Evolutionary conservation across 2,329 filamentous ascomycete genomes (phyloP), one percentile per base, ranked within the genome.

Genomic region (Sporothrix dimorphospora): DNA sequence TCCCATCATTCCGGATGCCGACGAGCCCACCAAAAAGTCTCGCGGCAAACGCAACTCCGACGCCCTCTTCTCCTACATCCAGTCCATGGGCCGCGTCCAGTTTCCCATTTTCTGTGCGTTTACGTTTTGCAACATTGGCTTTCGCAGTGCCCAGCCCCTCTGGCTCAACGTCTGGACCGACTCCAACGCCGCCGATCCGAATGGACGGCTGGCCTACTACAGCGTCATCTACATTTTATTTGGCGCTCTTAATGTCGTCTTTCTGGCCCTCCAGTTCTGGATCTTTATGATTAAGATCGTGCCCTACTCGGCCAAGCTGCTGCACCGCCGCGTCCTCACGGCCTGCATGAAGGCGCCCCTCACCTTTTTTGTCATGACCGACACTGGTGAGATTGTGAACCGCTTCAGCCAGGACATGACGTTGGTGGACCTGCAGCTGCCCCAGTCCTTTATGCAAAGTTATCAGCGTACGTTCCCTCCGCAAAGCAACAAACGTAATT

Each of bases 111-210:
- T 68, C 16, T 70, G 66, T 24, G 67, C 72, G 19, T 74, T 71
- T 49, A 34, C 72, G 11, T 47, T 73, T 1, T 21, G 70, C 24
- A 67, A 72, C 21, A 30, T 61, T 40, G 51, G 71, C 9, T 69
- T 72, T 70, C 61, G 73, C 40, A 68, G 70, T 21, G 61, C 71
- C 53, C 75, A 75, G 16, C 76, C 77, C 7, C 76, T 86, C 4
- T 86, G 84, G 85, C 79, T 86, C 5, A 82, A 85, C 72, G 83
- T 83, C 77, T 87, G 82, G 85, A 70, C 71, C 2, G 21, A 24
- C 2, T 80, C 84, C 0, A 80, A 83, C 65, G 82, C 80, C 51
- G 84, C 83, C 53, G 77, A 79, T 3, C 82, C 82, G 0, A 82
- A 84, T 76, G 72, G 75, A 12, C 73, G 75, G 0, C 69, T 80